phyloP scores from a whole-genome alignment of 305 asterid species.

The Fraxinus sp. region DNA sequence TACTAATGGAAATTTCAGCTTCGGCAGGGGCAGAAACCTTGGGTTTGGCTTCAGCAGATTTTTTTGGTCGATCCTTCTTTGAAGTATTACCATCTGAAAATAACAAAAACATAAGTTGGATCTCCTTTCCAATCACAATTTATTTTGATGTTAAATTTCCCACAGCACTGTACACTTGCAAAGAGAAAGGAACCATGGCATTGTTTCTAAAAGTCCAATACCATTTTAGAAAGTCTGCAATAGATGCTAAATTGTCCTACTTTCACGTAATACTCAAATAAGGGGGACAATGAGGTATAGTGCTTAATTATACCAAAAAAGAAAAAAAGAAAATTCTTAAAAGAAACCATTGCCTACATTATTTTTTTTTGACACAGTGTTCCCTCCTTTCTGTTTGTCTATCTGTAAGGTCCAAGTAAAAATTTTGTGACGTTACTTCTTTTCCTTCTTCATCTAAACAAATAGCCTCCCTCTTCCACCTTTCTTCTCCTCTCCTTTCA shows the following conservation, averaged over 20 bases:
- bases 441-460: not conserved
- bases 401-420: not conserved
- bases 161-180: not conserved
- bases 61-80: constrained; percentile 58
- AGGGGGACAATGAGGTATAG: not conserved
- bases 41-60: constrained; percentile 57
- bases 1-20: constrained; percentile 59
- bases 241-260: not conserved
- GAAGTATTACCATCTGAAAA: constrained; percentile 45
- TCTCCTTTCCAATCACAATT: not conserved
- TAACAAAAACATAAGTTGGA: constrained; percentile 7
- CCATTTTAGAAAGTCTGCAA: not conserved
- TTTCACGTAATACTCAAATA: not conserved
- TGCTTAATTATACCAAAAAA: not conserved
- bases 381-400: not conserved
- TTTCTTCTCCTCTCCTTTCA: not conserved
- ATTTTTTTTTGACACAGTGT: not conserved
- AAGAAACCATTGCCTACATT: not conserved
- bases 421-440: not conserved
- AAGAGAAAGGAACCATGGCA: not conserved
- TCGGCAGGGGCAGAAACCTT: constrained; percentile 44
- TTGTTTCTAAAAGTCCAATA: not conserved
- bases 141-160: not conserved
- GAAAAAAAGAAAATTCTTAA: not conserved
- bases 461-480: not conserved